Evolutionary conservation across 1,284 basidiomycete species (phyloP), one percentile per base, ranked within the genome.

Genomic region (Volvariella volvacea): DNA sequence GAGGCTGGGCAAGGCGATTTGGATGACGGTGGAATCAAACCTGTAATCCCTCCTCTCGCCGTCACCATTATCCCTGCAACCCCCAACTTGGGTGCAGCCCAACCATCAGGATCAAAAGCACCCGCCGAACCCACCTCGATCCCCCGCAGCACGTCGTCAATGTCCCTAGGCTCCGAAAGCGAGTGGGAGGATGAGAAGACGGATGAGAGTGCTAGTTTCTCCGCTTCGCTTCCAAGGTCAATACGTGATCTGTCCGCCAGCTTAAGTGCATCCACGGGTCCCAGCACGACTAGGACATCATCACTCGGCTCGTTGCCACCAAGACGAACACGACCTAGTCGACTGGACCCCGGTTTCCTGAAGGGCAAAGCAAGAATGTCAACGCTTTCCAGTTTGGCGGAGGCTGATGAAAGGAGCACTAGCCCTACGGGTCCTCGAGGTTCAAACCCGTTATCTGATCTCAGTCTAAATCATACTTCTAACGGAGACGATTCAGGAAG

Each of bases 101-200:
- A 6, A 16, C 19, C 55, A 1, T 55, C 51, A 2, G 41, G 51
- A 33, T 45, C 64, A n/a, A 34, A 9, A n/a, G n/a, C 25, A 39
- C 43, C 42, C 22, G 42, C 39, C 22, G 25, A 25, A 12, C 19
- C 22, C 8, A 7, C 36, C 8, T 38, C 21, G 45, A 48, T 45
- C 49, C 43, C 55, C 53, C 52, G 39, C 59, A 62, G 40, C 64
- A 55, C 52, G 59, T 46, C 62, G 28, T 77, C 79, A 1, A 55
- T 69, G 4, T 42, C 42, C n/a, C 22, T 43, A n/a, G 75, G 82
- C 4, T 86, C 84, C 2, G 87, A 91, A 54, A 87, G 82, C 57
- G 89, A 91, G 47, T 92, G 88, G 88, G 88, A 91, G 61, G 88
- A 90, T 56, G 88, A 89, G 56, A 81, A 76, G 63, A 85, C 83